Evolutionary conservation across 306 rosid genomes (phyloP).

Genomic region (Adenanthera pavonina): DNA sequence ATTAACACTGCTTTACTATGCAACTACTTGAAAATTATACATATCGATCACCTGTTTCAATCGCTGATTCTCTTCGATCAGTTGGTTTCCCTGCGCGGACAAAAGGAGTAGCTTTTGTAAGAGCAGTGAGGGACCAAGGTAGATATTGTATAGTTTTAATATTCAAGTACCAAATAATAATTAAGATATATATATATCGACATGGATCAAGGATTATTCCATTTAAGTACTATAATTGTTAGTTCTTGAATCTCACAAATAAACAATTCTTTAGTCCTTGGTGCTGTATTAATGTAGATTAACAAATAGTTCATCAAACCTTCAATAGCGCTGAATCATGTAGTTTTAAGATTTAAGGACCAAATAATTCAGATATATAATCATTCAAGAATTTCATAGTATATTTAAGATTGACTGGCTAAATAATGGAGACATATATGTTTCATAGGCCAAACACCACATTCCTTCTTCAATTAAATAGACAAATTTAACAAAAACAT

Average conservation of each 20-base stretch:
- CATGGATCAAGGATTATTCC: neutral
- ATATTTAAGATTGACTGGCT: neutral
- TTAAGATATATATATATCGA: neutral
- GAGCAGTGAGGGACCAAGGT: neutral
- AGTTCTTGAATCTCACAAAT: neutral
- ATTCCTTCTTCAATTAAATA: no score
- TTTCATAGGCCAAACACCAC: neutral
- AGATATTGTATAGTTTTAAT: no score
- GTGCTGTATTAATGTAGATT: neutral
- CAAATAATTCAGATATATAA: neutral
- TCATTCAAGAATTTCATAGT: neutral
- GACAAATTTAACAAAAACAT: no score
- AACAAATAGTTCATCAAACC: no score
- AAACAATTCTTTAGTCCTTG: neutral
- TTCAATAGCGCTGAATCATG: no score
- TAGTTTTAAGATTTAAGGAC: neutral
- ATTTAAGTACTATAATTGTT: neutral
- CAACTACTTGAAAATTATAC: neutral
- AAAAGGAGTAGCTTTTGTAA: neutral
- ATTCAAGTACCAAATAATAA: no score
- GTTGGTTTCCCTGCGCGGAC: neutral
- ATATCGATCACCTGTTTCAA: conserved; percentile 1
- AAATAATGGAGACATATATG: neutral
- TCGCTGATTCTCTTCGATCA: conserved; percentile 3
- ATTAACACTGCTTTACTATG: neutral